These are phyloP conservation scores for Daldinia grandis DNA, from an alignment of 495 filamentous ascomycete species.

Conservation along the genomic window DNA sequence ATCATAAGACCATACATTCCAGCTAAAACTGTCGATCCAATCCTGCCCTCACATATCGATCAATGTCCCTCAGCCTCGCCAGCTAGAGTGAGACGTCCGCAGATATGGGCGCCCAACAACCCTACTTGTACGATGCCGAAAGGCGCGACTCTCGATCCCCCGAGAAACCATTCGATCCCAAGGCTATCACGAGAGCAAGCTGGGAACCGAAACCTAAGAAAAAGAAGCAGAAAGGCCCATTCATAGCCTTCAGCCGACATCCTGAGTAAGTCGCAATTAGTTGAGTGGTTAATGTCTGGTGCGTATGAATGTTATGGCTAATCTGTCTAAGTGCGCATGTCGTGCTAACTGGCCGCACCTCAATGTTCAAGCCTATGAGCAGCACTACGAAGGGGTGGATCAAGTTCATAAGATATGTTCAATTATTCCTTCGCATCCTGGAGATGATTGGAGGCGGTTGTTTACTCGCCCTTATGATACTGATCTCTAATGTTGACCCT, in stretches of 20 bases:
- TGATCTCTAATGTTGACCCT: conserved; percentile 69
- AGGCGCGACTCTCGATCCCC: conserved; percentile 55
- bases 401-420: conserved; percentile 68
- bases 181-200: conserved; percentile 79
- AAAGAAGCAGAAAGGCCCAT: conserved; percentile 73
- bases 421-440: conserved; percentile 70
- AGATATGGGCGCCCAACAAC: conserved; percentile 62
- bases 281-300: neutral
- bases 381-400: conserved; percentile 72
- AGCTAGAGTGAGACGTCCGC: conserved; percentile 30
- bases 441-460: conserved; percentile 74
- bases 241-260: conserved; percentile 81
- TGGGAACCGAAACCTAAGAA: conserved; percentile 62
- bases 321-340: conserved; percentile 46
- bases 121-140: conserved; percentile 77
- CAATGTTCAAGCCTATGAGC: conserved; percentile 67
- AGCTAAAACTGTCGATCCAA: conserved; percentile 22
- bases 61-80: conserved; percentile 37
- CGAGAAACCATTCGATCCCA: conserved; percentile 78
- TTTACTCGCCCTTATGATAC: conserved; percentile 74
- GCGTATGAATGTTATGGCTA: conserved; percentile 33
- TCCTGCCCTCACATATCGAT: conserved; percentile 14
- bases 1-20: conserved; percentile 40
- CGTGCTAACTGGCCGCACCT: conserved; percentile 41
- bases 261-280: conserved; percentile 69